Evolutionary conservation across 176 grass and related monocot species (phyloP), one percentile per base, ranked within the genome.

Genomic region (Lolium multiflorum): DNA sequence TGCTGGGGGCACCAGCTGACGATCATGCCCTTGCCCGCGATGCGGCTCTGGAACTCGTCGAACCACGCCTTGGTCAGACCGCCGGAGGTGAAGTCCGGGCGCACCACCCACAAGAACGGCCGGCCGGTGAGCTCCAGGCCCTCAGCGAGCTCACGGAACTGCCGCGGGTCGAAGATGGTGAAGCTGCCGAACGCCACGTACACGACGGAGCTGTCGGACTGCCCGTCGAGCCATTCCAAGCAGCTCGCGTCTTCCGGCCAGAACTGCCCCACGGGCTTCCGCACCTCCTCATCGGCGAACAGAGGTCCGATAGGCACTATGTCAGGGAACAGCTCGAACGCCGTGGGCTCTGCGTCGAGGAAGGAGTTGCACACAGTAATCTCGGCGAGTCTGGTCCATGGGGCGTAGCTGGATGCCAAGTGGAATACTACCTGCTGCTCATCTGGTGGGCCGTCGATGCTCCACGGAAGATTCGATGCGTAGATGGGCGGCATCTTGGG

Each of bases 101-200:
- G 51, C 37, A 92, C 90, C 1, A 92, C 85, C 90, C 90, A 92
- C 6, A 93, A 22, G 74, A 93, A 93, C 18, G 83, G 80, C 17
- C 76, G 24, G 10, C 71, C 73, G 51, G 80, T 80, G 55, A 77
- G 66, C 77, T 90, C 84, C 3, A 93, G 76, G 26, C 84, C 88
- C 16, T 87, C 74, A 0, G 87, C 91, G n/a, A 93, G 88, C 31
- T 93, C 91, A 10, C 11, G 15, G 80, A 93, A 84, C 70, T 90
- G 90, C 5, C 71, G 49, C 11, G 25, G 11, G 51, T 81, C 25
- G 66, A 95, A 84, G 47, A 88, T 44, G 7, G 90, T 68, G 22
- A 91, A 22, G 28, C 90, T 95, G 7, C 93, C 93, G 13, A 95
- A 95, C 4, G 93, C 88, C n/a, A 92, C 83, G 44, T 92, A 95